Percentiles rank a stretch among this genome's conserved stretches.
These are phyloP conservation scores for Scorias spongiosa DNA, from an alignment of 2,329 filamentous ascomycete species.

Conservation along the genomic window DNA sequence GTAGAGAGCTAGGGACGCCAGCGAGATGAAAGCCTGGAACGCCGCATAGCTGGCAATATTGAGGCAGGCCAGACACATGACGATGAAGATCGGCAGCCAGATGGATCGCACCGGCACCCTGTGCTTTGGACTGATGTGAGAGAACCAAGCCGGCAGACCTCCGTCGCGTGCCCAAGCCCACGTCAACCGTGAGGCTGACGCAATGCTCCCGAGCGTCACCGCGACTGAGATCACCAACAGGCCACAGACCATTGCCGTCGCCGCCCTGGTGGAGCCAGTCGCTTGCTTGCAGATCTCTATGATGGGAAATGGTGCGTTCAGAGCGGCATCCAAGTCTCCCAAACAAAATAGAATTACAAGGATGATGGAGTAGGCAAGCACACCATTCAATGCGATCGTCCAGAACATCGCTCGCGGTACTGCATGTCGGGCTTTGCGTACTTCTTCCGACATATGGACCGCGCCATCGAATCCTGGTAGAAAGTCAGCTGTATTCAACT, in stretches of 20 bases:
- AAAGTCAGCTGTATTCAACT: conserved; percentile 1
- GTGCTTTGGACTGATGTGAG: conserved; percentile 9
- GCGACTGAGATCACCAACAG: conserved; percentile 9
- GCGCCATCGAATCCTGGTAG: conserved; percentile 8
- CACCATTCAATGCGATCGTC: conserved; percentile 10
- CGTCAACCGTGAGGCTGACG: conserved; percentile 11
- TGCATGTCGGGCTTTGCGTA: conserved; percentile 7
- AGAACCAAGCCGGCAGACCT: conserved; percentile 10
- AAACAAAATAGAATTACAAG: conserved; percentile 10
- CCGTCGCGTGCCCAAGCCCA: conserved; percentile 15
- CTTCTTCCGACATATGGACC: conserved; percentile 11
- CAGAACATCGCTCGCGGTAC: conserved; percentile 12
- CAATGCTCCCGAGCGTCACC: conserved; percentile 7
- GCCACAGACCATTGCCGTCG: conserved; percentile 10
- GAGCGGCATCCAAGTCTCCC: conserved; percentile 8
- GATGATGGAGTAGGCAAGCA: conserved; percentile 10
- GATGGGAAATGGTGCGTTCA: conserved; percentile 9
- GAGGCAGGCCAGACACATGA: conserved; percentile 10
- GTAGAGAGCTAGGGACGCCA: conserved; percentile 12
- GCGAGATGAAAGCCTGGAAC: conserved; percentile 11
- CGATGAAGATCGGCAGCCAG: conserved; percentile 9
- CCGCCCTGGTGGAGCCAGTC: conserved; percentile 7
- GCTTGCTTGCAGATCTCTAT: conserved; percentile 10
- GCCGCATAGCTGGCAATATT: conserved; percentile 10
- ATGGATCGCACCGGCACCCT: conserved; percentile 10